Base-by-base conservation (phyloP, 768 basidiomycete species). In the Russula sp. region DNA sequence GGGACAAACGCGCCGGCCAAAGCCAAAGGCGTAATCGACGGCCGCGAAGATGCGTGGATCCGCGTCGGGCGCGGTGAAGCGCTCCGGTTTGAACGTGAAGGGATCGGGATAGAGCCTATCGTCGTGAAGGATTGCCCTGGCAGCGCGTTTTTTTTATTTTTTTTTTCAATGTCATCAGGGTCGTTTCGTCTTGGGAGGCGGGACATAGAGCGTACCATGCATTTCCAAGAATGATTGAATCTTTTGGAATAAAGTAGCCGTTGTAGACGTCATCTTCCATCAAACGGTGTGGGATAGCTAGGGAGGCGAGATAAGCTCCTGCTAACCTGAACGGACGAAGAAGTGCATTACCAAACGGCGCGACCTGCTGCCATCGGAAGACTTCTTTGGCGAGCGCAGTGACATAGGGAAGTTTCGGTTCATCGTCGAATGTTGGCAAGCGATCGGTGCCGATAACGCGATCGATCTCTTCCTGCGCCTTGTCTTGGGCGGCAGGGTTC, bases 51-150 rank as follows among this genome's bases (percentile, higher is more conserved):
- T 18, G 38, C 60, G 66, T 11, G 61, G 57, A 51, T 61, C 61
- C 5, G 41, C 51, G 8, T 66, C 51, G 6, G 63, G 56, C 8
- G 34, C 58, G 9, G 70, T 46, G 53, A 70, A 73, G 18, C 72
- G 71, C 20, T 72, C 72, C 18, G 73, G 73, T 7, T 65, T 62
- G 62, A 74, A 73, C 25, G 55, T 58, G 47, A 66, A 69, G 4
- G 73, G 67, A 16, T 74, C 71, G 0, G 68, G 60, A 55, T 68
- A 73, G 10, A 68, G 56, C 20, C 56, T 39, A 29, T 68, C 69
- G 61, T 73, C 71, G 52, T 72, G 73, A 45, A 73, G 61, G 54
- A 67, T 61, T 18, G 47, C 62, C 66, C 59, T 66, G 20, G 20
- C n/a, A 52, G 6, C n/a, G n/a, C n/a, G n/a, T n/a, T n/a, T n/a